A percentile compares a stretch with the other conserved stretches of the same genome.
Conservation (phyloP, 2,329 filamentous ascomycete genomes). For the Canariomyces notabilis region DNA sequence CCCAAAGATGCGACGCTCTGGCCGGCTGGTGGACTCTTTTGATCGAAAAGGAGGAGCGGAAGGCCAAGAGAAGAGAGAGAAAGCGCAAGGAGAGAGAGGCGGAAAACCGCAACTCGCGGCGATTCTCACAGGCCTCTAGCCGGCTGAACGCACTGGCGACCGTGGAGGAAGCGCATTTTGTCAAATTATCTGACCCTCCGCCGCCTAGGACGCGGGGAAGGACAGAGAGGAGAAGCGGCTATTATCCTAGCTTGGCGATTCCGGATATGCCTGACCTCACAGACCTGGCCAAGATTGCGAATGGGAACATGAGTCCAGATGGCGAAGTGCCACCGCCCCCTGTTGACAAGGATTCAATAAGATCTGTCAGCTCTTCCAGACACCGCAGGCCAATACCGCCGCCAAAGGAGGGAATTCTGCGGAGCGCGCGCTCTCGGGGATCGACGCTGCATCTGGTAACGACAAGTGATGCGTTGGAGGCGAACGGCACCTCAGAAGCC, state of each 20-base stretch:
- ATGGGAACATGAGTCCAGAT: slow-evolving; percentile 40
- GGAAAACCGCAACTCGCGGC: slow-evolving; percentile 71
- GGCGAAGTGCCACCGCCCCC: slow-evolving; percentile 60
- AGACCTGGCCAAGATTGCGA: slow-evolving; percentile 47
- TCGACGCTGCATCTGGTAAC: slow-evolving; percentile 85
- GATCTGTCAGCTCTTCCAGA: slow-evolving; percentile 71
- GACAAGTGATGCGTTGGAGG: slow-evolving; percentile 47
- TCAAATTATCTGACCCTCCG: slow-evolving; percentile 40
- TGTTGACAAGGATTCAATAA: slow-evolving; percentile 71
- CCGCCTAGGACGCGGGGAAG: slow-evolving; percentile 69
- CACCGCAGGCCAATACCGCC: slow-evolving; percentile 73
- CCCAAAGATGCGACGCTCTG: slow-evolving; percentile 82
- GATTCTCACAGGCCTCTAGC: slow-evolving; percentile 85
- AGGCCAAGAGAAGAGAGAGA: slow-evolving; percentile 71
- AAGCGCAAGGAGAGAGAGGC: slow-evolving; percentile 81
- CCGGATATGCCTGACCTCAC: slow-evolving; percentile 74
- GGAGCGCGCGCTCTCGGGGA: slow-evolving; percentile 67
- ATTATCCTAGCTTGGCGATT: slow-evolving; percentile 57
- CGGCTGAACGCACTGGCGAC: slow-evolving; percentile 77
- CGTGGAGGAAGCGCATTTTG: slow-evolving; percentile 63
- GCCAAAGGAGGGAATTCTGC: slow-evolving; percentile 71
- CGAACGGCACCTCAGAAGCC: slow-evolving; percentile 27
- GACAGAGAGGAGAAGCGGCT: slow-evolving; percentile 68
- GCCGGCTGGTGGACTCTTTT: slow-evolving; percentile 95
- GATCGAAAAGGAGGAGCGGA: slow-evolving; percentile 90